These are phyloP conservation scores for Biscogniauxia sp. DNA, from an alignment of 2,329 filamentous ascomycete species.

Conservation along the genomic window DNA sequence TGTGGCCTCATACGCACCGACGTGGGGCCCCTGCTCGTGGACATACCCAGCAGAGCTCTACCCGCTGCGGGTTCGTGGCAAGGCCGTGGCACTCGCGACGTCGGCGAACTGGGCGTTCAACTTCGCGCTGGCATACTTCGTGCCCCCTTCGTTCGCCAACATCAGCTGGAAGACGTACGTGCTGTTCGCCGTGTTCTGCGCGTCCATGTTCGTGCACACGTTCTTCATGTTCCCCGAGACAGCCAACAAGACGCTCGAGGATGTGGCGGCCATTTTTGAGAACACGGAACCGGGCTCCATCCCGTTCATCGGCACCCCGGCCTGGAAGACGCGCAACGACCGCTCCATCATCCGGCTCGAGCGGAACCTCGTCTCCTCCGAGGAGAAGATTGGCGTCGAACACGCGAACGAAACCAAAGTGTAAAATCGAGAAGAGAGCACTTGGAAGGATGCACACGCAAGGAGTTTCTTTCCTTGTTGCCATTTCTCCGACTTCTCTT, in stretches of 20 bases:
- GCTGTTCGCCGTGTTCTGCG: constrained; percentile 51
- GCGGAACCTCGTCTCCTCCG: constrained; percentile 33
- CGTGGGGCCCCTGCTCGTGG: constrained; percentile 44
- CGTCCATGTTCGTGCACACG: constrained; percentile 48
- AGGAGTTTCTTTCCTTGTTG: no score
- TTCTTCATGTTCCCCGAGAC: constrained; percentile 59
- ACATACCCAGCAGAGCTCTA: constrained; percentile 48
- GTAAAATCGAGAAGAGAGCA: neutral
- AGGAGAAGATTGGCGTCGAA: constrained; percentile 32
- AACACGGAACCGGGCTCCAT: constrained; percentile 35
- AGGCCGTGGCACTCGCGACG: constrained; percentile 52
- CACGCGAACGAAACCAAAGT: neutral
- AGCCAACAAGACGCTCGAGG: constrained; percentile 53
- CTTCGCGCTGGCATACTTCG: constrained; percentile 48
- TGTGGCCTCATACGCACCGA: constrained; percentile 50
- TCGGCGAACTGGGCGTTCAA: constrained; percentile 52
- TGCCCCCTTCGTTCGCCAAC: constrained; percentile 43
- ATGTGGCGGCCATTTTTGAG: constrained; percentile 50
- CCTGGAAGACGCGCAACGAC: constrained; percentile 42
- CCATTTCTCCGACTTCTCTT: no score
- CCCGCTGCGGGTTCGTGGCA: constrained; percentile 46
- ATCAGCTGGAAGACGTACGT: constrained; percentile 53
- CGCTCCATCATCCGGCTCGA: constrained; percentile 33
- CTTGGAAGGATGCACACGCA: no score
- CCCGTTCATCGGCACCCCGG: constrained; percentile 39